Base-by-base conservation (phyloP, 331 rosid species). In the Malus hybrid region DNA sequence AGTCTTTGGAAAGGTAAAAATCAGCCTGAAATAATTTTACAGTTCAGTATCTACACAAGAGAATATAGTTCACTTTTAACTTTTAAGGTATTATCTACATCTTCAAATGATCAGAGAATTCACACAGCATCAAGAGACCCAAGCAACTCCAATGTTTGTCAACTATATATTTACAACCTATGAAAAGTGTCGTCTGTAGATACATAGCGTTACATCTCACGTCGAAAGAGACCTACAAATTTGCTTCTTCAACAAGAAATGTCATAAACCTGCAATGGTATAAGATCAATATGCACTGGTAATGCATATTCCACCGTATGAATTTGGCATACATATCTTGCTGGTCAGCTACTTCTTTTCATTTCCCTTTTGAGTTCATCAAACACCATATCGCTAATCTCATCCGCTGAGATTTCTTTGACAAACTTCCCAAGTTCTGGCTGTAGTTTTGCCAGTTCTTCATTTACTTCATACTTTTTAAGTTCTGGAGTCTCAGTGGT, bases 361-460 rank as follows among this genome's bases (percentile, higher is more conserved):
- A 74, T 79, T 79, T 81, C 70, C 77, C 70, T 87, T 69, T 80
- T 88, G 67, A 80, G 54, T 69, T 85, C 96, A 86, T 90, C 92
- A 79, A 87, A 87, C 70, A 83, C 97, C 92, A 89, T 90, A 44
- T 88, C 95, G 77, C 81, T 71, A 70, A 91, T 84, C 80, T 91
- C 94, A 13, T 87, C 96, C 36, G 83, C 74, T 8, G 86, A 84
- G 72, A 83, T 90, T 18, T 83, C 75, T 18, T 77, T 86, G 19
- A 86, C 82, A 16, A 56, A 36, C 42, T 75, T 83, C 18, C 80
- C 93, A 11, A 78, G 67, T 70, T 82, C 87, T 57, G 84, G 67
- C 65, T 31, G 29, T 34, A 65, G 7, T 18, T 65, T 71, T 11
- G 77, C 70, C 6, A 78, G 34, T 33, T 84, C 74, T 79, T 76